These are phyloP conservation scores for Pistacia vera DNA, from an alignment of 345 rosid genomes.

Conservation along the genomic window DNA sequence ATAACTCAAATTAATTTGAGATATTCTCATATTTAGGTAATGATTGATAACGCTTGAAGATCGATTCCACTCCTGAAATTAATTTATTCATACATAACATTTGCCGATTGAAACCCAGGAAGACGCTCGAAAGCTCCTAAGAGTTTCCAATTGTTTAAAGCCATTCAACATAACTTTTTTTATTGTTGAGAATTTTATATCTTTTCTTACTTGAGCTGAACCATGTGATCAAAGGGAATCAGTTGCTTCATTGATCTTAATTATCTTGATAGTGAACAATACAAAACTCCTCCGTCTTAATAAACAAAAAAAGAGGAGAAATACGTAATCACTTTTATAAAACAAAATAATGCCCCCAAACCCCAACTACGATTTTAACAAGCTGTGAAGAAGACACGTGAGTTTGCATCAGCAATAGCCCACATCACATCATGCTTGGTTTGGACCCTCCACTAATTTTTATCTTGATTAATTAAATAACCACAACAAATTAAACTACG, in stretches of 20 bases:
- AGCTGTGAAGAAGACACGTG: neutral
- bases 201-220: too few species aligned
- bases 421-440: conserved; percentile 27
- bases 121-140: neutral
- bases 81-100: neutral
- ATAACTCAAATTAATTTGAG: too few species aligned
- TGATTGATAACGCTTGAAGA: neutral
- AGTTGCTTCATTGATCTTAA: neutral
- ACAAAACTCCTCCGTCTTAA: neutral
- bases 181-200: neutral
- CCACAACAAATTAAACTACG: neutral
- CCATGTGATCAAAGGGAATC: neutral
- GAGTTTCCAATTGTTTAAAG: neutral
- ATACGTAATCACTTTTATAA: neutral
- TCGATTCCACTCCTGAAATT: too few species aligned
- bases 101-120: neutral
- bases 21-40: neutral
- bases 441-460: conserved; percentile 31
- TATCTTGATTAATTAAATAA: neutral
- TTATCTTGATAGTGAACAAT: neutral
- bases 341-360: too few species aligned
- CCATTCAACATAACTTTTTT: neutral
- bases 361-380: neutral
- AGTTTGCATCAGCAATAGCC: conserved; percentile 16
- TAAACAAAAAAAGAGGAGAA: neutral